These are phyloP conservation scores for Fistulifera pelliculosa DNA, from an alignment of 108 stramenopile genomes.

Conservation along the genomic window DNA sequence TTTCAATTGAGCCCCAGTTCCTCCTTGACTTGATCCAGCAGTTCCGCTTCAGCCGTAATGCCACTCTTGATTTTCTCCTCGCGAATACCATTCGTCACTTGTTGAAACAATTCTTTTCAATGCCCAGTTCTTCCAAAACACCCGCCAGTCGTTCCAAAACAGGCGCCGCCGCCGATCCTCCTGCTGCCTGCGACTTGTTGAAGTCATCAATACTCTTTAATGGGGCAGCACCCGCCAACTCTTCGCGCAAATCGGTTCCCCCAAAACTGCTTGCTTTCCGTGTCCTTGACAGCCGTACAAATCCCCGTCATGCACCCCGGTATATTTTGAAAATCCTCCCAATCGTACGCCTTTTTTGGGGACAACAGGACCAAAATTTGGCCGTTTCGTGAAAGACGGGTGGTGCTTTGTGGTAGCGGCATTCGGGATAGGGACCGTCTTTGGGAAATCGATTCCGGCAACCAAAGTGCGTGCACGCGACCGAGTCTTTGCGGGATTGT, in stretches of 20 bases:
- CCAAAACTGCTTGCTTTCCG: conserved; percentile 60
- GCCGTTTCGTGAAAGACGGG: conserved; percentile 98
- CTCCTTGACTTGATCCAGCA: conserved; percentile 46
- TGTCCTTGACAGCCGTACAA: conserved; percentile 65
- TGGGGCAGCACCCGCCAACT: conserved; percentile 28
- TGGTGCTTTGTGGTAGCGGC: conserved; percentile 80
- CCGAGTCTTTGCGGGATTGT: conserved; percentile 32
- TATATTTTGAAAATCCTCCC: conserved; percentile 77
- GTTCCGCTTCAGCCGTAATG: conserved; percentile 30
- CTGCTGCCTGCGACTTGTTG: conserved; percentile 60
- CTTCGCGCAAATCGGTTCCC: conserved; percentile 71
- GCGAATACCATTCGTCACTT: conserved; percentile 70
- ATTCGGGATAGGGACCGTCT: conserved; percentile 69
- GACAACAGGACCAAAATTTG: conserved; percentile 96
- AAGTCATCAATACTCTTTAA: conserved; percentile 82
- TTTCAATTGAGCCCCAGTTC: conserved; percentile 64
- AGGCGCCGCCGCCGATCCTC: conserved; percentile 73
- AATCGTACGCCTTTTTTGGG: conserved; percentile 82
- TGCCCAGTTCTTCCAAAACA: conserved; percentile 61
- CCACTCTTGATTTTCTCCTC: background rate
- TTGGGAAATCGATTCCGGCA: conserved; percentile 74
- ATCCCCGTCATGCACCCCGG: conserved; percentile 68
- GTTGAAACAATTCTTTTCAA: conserved; percentile 76
- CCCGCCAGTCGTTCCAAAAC: conserved; percentile 52
- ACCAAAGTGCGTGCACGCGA: conserved; percentile 78